Evolutionary conservation across 2,329 filamentous ascomycete genomes (phyloP).

Genomic region (Didymellaceae sp.): DNA sequence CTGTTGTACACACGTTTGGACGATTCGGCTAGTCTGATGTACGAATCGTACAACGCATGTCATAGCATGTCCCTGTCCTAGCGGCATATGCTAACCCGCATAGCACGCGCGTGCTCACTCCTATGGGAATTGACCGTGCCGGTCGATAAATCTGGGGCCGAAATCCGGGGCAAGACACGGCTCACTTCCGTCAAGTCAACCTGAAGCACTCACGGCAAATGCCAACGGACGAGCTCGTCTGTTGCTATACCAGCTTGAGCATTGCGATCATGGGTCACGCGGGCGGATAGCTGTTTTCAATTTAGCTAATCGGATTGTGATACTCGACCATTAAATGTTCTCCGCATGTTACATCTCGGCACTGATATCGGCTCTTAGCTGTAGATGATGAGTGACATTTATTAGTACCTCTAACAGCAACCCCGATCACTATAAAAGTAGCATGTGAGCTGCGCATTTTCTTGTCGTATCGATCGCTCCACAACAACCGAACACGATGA

Average conservation of each 20-base stretch:
- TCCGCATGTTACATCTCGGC: background rate
- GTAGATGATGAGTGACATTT: background rate
- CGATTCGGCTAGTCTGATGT: too few species aligned
- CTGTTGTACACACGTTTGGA: too few species aligned
- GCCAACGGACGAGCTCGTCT: background rate
- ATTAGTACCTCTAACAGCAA: conserved; percentile 1
- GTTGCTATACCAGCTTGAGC: background rate
- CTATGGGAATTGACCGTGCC: background rate
- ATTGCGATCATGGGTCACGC: background rate
- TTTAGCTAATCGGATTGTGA: background rate
- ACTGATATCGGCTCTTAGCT: background rate
- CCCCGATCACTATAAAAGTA: background rate
- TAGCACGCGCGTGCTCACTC: background rate
- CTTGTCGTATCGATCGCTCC: background rate
- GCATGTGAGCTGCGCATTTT: too few species aligned
- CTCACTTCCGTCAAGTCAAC: background rate
- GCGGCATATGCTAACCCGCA: too few species aligned
- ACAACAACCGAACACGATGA: background rate
- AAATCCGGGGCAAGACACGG: conserved; percentile 2
- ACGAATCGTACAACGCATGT: conserved; percentile 10
- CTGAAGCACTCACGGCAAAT: background rate
- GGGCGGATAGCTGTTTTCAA: background rate
- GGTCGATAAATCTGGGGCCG: conserved; percentile 9
- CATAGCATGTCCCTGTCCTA: background rate
- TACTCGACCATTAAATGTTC: background rate